Base-by-base conservation (phyloP, 169 alveolate genomes). In the Toxoplasma gondii region DNA sequence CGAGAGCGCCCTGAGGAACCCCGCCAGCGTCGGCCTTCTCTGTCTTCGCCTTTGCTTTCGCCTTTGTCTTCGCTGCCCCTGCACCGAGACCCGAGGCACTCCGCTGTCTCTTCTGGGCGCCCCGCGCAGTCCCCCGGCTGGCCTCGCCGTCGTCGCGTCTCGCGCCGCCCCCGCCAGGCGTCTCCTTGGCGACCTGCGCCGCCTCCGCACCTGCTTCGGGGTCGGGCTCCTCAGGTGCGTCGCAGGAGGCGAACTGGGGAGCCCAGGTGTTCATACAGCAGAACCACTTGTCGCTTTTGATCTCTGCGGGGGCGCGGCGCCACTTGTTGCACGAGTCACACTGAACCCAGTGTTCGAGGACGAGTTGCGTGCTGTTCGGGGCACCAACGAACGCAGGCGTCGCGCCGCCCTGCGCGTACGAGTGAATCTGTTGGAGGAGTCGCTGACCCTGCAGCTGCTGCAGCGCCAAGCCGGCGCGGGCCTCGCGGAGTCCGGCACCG, bases 191-290 rank as follows among this genome's bases (percentile, higher is more conserved):
- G 74, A 31, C 86, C 12, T 38, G 78, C 38, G 41, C 70, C 69
- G 27, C 53, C n/a, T 92, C 94, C 54, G 92, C 78, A 53, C n/a
- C n/a, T n/a, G 94, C 53, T 34, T 91, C 94, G 58, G 94, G 94
- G 44, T 92, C 94, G 19, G 92, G 94, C 45, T 92, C 94, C 88
- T 92, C 94, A 38, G 94, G 94, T 29, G 88, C 94, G 38, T 92
- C 92, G 80, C 94, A 92, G 44, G 94, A 92, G 49, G 94, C 94
- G 36, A 92, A 92, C 87, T 83, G 91, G 24, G 94, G 94, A 31
- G 94, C 94, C 94, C 94, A 92, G 19, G 94, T 92, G 53, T 92
- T 92, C 94, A 92, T 92, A 0, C 92, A 84, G 92, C 94, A 92
- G 44, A 83, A 92, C 94, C 94, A 92, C 80, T 92, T 92, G 54